These are phyloP conservation scores for Cordyceps farinosa DNA, from an alignment of 2,329 filamentous ascomycete genomes.

Conservation along the genomic window DNA sequence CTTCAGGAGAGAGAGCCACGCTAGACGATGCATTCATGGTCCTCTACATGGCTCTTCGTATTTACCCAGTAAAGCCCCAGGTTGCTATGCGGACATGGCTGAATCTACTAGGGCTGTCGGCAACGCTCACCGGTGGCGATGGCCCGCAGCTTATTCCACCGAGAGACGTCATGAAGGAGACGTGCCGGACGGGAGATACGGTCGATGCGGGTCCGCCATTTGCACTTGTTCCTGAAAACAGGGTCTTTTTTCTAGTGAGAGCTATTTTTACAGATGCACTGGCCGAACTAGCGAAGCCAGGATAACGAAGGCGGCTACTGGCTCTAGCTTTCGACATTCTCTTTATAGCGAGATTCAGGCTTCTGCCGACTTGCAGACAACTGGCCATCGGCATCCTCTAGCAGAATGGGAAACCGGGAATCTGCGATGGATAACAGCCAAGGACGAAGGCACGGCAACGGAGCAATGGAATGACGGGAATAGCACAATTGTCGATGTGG, in stretches of 20 bases:
- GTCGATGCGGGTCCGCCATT: not conserved
- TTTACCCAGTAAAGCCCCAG: not conserved
- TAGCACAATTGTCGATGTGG: not conserved
- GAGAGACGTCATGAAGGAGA: not conserved
- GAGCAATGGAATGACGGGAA: not conserved
- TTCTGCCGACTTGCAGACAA: no score
- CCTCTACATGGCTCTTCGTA: not conserved
- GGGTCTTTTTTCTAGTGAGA: not conserved
- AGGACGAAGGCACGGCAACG: not conserved
- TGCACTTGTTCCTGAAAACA: not conserved
- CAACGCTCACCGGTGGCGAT: constrained; percentile 3
- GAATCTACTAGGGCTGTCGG: not conserved
- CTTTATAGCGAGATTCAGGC: no score
- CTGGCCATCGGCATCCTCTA: no score
- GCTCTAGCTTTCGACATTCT: not conserved
- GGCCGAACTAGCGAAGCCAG: not conserved
- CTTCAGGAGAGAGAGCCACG: not conserved
- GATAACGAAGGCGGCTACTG: not conserved
- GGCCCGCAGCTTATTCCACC: constrained; percentile 3
- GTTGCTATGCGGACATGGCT: not conserved
- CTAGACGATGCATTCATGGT: not conserved
- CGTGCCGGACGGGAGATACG: not conserved
- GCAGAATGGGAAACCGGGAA: not conserved
- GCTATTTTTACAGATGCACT: not conserved
- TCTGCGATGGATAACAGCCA: not conserved